Conservation (phyloP, 345 rosid species). For the Gossypium sturtianum region DNA sequence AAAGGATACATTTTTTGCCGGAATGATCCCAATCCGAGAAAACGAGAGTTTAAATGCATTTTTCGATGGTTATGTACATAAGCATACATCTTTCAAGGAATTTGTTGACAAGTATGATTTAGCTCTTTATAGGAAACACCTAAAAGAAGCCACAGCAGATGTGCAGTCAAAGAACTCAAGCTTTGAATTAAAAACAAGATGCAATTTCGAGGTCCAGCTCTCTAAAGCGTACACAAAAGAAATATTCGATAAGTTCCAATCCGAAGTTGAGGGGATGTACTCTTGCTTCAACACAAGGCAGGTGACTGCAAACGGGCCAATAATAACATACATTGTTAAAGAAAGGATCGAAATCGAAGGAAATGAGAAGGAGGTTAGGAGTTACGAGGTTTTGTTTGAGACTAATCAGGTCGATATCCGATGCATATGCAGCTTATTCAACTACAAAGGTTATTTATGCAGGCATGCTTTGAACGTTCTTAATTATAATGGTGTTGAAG, state of each 20-base stretch:
- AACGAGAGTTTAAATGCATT: slow-evolving; percentile 43
- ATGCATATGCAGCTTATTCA: slow-evolving; percentile 60
- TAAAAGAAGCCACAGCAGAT: slow-evolving; percentile 46
- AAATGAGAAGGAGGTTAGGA: slow-evolving; percentile 34
- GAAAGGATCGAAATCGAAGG: slow-evolving; percentile 41
- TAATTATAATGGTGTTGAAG: slow-evolving; percentile 40
- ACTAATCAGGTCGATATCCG: slow-evolving; percentile 38
- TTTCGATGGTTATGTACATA: slow-evolving; percentile 60
- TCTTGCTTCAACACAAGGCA: slow-evolving; percentile 51
- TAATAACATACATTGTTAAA: slow-evolving; percentile 41
- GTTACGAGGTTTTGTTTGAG: slow-evolving; percentile 43
- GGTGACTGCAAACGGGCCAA: slow-evolving; percentile 32
- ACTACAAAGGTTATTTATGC: slow-evolving; percentile 50
- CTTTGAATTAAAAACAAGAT: slow-evolving; percentile 43
- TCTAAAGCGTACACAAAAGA: slow-evolving; percentile 40
- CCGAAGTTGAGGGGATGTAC: slow-evolving; percentile 49
- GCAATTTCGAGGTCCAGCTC: slow-evolving; percentile 46
- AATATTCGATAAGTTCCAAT: slow-evolving; percentile 39
- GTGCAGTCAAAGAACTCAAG: slow-evolving; percentile 31
- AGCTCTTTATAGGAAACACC: slow-evolving; percentile 43
- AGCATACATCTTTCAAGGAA: slow-evolving; percentile 51
- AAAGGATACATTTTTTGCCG: slow-evolving; percentile 42
- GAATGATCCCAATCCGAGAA: slow-evolving; percentile 45
- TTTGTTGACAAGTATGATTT: slow-evolving; percentile 49
- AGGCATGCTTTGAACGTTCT: slow-evolving; percentile 58